Percentiles rank a stretch among this genome's conserved stretches.
Evolutionary conservation across 2,329 filamentous ascomycete species (phyloP).

Genomic region (Fusarium oxysporum): DNA sequence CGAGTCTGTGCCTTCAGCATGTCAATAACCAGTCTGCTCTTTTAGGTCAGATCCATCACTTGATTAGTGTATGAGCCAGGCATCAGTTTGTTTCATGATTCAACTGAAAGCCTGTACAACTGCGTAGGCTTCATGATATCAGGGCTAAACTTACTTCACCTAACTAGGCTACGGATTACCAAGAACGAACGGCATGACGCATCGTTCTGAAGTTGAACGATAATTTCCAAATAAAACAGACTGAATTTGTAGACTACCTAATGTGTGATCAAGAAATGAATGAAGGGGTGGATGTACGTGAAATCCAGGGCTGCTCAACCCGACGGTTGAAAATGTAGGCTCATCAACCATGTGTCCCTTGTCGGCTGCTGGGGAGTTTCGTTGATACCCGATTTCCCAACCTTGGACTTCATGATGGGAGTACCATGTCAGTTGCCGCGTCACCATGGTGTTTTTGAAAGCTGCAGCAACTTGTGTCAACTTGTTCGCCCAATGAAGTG

Average conservation of each 20-base stretch:
- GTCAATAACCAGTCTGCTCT: neutral
- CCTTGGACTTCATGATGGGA: neutral
- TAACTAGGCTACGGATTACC: neutral
- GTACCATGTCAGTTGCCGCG: neutral
- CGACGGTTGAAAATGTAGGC: constrained; percentile 6
- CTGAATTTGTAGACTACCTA: constrained; percentile 44
- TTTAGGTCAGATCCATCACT: neutral
- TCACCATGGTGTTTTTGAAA: neutral
- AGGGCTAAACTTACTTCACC: neutral
- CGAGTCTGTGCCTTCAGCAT: constrained; percentile 19
- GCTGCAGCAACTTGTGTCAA: neutral
- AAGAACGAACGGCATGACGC: neutral
- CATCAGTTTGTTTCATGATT: neutral
- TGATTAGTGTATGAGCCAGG: neutral
- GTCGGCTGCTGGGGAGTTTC: neutral
- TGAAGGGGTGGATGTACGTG: constrained; percentile 24
- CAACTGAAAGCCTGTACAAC: neutral
- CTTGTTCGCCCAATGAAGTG: constrained; percentile 2
- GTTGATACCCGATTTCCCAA: neutral
- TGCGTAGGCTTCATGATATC: neutral
- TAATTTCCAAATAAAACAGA: constrained; percentile 30
- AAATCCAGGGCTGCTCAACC: constrained; percentile 10
- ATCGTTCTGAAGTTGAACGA: neutral
- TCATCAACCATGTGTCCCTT: constrained; percentile 7
- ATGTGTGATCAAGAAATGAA: constrained; percentile 37